Conservation (phyloP, 352 stramenopile species). For the Phytopythium sindhum region DNA sequence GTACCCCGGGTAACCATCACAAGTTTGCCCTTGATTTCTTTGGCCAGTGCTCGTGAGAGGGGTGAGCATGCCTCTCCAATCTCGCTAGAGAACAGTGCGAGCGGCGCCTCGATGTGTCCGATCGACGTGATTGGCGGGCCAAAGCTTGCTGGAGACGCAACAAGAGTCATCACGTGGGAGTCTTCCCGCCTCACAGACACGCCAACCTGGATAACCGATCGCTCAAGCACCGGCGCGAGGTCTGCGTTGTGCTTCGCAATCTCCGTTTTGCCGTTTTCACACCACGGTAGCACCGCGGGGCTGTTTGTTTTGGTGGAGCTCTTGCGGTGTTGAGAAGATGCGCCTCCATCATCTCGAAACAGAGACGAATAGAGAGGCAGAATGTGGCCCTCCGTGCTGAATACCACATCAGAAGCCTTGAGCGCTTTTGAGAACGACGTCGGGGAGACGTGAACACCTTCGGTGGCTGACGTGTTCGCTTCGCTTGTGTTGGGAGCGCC, state of each 20-base stretch:
- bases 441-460: not conserved
- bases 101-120: constrained; percentile 49
- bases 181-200: constrained; percentile 59
- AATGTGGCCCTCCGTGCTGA: constrained; percentile 82
- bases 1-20: constrained; percentile 65
- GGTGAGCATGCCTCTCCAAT: constrained; percentile 48
- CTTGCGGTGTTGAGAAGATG: not conserved
- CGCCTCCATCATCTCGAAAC: constrained; percentile 22
- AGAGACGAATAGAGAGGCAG: constrained; percentile 59
- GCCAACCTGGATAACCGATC: constrained; percentile 35
- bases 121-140: constrained; percentile 39
- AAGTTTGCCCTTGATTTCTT: constrained; percentile 44
- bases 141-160: constrained; percentile 68
- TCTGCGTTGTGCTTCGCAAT: constrained; percentile 35
- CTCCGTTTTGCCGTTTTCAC: constrained; percentile 53
- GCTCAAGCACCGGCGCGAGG: constrained; percentile 18
- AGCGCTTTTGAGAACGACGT: constrained; percentile 19
- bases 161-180: constrained; percentile 59
- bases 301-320: constrained; percentile 2
- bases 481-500: constrained; percentile 9
- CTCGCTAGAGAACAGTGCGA: constrained; percentile 37
- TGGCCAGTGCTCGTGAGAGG: constrained; percentile 13
- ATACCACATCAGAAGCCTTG: constrained; percentile 70
- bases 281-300: constrained; percentile 18
- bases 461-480: not conserved